These are phyloP conservation scores for Penicillium cataractarum DNA, from an alignment of 495 filamentous ascomycete species.

Conservation along the genomic window DNA sequence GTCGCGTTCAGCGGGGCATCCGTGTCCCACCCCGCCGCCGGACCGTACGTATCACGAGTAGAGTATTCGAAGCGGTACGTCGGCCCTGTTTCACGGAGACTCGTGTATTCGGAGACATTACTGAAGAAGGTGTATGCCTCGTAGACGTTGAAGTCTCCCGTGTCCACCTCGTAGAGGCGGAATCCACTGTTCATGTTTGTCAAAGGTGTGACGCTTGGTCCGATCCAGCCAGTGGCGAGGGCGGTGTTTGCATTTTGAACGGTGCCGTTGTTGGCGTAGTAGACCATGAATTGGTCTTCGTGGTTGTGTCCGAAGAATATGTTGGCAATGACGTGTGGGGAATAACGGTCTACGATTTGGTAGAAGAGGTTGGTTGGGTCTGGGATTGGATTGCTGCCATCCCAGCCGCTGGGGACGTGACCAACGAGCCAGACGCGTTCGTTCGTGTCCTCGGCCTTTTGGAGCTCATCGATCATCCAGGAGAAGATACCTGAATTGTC, in stretches of 20 bases:
- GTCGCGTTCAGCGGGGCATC: slow-evolving; percentile 58
- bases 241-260: slow-evolving; percentile 42
- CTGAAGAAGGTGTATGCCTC: slow-evolving; percentile 57
- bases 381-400: slow-evolving; percentile 52
- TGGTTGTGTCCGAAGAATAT: slow-evolving; percentile 63
- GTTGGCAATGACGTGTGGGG: slow-evolving; percentile 57
- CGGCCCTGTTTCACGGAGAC: slow-evolving; percentile 42
- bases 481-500: slow-evolving; percentile 55
- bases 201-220: slow-evolving; percentile 56
- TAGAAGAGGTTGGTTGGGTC: slow-evolving; percentile 58
- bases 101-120: slow-evolving; percentile 48
- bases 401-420: slow-evolving; percentile 56
- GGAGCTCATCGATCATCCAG: slow-evolving; percentile 56
- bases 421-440: slow-evolving; percentile 61
- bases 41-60: slow-evolving; percentile 55
- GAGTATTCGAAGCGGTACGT: slow-evolving; percentile 58
- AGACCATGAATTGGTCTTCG: slow-evolving; percentile 56
- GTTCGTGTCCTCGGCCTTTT: slow-evolving; percentile 52
- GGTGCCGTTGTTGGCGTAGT: slow-evolving; percentile 55
- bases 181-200: slow-evolving; percentile 60
- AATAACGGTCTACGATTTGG: slow-evolving; percentile 60
- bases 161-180: slow-evolving; percentile 59
- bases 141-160: slow-evolving; percentile 55
- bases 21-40: slow-evolving; percentile 46
- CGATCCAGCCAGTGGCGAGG: slow-evolving; percentile 51